Conservation (phyloP, 1,139 yeast genomes). For the Candida buenavistaensis region DNA sequence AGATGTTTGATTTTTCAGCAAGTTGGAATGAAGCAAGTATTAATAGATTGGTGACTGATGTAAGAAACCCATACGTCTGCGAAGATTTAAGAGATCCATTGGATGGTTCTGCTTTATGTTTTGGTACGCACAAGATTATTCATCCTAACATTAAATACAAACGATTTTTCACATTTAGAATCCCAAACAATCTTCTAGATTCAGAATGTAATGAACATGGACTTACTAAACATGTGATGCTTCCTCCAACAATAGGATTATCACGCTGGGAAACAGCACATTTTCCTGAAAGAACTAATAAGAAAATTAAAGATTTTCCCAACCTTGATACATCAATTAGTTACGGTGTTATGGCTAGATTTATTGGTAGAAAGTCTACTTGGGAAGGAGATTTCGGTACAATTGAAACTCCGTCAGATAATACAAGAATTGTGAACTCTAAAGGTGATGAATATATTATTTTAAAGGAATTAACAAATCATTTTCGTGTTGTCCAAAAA, state of each 20-base stretch:
- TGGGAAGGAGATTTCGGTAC: slow-evolving; percentile 18
- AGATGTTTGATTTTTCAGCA: slow-evolving; percentile 47
- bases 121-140: slow-evolving; percentile 25
- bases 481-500: slow-evolving; percentile 32
- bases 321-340: slow-evolving; percentile 31
- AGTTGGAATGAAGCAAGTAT: slow-evolving; percentile 36
- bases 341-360: slow-evolving; percentile 41
- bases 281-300: slow-evolving; percentile 14
- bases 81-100: slow-evolving; percentile 22
- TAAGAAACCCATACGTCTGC: slow-evolving; percentile 18
- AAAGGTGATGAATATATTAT: slow-evolving; percentile 45
- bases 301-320: slow-evolving; percentile 23
- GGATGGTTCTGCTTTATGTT: slow-evolving; percentile 28
- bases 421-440: slow-evolving; percentile 34
- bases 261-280: slow-evolving; percentile 18
- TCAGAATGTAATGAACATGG: slow-evolving; percentile 38
- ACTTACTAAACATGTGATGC: slow-evolving; percentile 32
- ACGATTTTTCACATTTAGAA: slow-evolving; percentile 42
- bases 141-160: slow-evolving; percentile 34
- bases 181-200: slow-evolving; percentile 42
- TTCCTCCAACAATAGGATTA: slow-evolving; percentile 42
- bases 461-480: slow-evolving; percentile 30
- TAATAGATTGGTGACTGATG: slow-evolving; percentile 33
- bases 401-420: slow-evolving; percentile 12
- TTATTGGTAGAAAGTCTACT: slow-evolving; percentile 37